A percentile compares a stretch with the other conserved stretches of the same genome.
Evolutionary conservation across 345 rosid species (phyloP).

Genomic region (Gossypium herbaceum): DNA sequence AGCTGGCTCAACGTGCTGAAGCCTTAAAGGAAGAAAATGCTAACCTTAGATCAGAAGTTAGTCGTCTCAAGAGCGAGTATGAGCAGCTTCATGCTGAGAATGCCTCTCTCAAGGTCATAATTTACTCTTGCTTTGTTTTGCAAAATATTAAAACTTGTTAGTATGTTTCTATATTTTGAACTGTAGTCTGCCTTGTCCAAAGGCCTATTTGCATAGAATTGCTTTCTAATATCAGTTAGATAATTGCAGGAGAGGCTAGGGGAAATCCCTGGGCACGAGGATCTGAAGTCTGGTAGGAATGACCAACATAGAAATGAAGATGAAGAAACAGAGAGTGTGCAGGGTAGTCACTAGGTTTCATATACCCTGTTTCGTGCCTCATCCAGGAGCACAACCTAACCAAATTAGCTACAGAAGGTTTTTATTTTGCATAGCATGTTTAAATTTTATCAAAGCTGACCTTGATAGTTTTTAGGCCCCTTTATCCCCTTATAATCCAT

Average conservation of each 20-base stretch:
- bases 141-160: background rate
- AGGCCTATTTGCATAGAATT: background rate
- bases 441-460: slow-evolving; percentile 26
- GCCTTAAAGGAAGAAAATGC: slow-evolving; percentile 79
- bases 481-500: slow-evolving; percentile 14
- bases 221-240: background rate
- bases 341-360: slow-evolving; percentile 31
- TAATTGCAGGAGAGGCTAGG: slow-evolving; percentile 69
- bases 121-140: background rate
- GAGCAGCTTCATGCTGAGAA: slow-evolving; percentile 78
- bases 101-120: slow-evolving; percentile 65
- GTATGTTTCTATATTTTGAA: background rate
- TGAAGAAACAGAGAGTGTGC: slow-evolving; percentile 30
- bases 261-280: slow-evolving; percentile 53
- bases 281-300: slow-evolving; percentile 39
- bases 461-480: slow-evolving; percentile 28
- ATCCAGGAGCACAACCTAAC: slow-evolving; percentile 38
- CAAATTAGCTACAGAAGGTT: slow-evolving; percentile 33
- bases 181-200: background rate
- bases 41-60: slow-evolving; percentile 77
- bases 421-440: slow-evolving; percentile 38
- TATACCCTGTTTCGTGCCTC: slow-evolving; percentile 15
- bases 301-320: slow-evolving; percentile 42
- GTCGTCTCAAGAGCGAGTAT: slow-evolving; percentile 63
- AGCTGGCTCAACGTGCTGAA: slow-evolving; percentile 85